phyloP scores from a whole-genome alignment of 495 filamentous ascomycete species.

The Daldinia bambusicola region DNA sequence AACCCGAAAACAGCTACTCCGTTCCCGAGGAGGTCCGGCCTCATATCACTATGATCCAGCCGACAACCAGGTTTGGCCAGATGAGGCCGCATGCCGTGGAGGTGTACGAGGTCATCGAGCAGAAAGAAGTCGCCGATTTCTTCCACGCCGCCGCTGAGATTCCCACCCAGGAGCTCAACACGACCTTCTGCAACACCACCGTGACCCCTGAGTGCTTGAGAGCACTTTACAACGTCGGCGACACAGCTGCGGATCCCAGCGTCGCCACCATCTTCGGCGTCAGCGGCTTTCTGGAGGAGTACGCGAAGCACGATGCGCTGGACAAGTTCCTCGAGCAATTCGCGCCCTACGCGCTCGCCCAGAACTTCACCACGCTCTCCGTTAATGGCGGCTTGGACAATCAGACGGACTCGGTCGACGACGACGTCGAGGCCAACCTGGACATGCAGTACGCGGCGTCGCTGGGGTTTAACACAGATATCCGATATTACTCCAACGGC shows the following conservation, averaged over 20 bases:
- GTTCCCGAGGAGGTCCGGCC: conserved; percentile 67
- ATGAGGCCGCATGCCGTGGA: conserved; percentile 30
- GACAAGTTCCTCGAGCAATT: conserved; percentile 61
- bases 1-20: conserved; percentile 60
- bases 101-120: conserved; percentile 26
- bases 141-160: conserved; percentile 29
- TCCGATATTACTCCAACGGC: conserved; percentile 55
- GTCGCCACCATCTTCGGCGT: conserved; percentile 58
- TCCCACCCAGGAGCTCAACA: conserved; percentile 39
- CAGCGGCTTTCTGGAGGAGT: conserved; percentile 64
- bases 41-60: conserved; percentile 72
- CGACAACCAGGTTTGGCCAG: conserved; percentile 68
- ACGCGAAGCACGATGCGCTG: conserved; percentile 68
- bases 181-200: conserved; percentile 56
- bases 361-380: conserved; percentile 70
- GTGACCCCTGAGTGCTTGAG: conserved; percentile 70
- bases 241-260: conserved; percentile 61
- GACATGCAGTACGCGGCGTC: conserved; percentile 77
- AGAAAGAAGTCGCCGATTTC: conserved; percentile 21
- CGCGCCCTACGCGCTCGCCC: conserved; percentile 56
- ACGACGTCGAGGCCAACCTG: conserved; percentile 74
- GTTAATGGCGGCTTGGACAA: conserved; percentile 70
- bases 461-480: conserved; percentile 57
- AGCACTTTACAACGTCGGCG: conserved; percentile 66
- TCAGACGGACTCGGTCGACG: conserved; percentile 51